Percentiles rank a stretch among this genome's conserved stretches.
Evolutionary conservation across 495 filamentous ascomycete genomes (phyloP).

Genomic region (Penicillium bovifimosum): DNA sequence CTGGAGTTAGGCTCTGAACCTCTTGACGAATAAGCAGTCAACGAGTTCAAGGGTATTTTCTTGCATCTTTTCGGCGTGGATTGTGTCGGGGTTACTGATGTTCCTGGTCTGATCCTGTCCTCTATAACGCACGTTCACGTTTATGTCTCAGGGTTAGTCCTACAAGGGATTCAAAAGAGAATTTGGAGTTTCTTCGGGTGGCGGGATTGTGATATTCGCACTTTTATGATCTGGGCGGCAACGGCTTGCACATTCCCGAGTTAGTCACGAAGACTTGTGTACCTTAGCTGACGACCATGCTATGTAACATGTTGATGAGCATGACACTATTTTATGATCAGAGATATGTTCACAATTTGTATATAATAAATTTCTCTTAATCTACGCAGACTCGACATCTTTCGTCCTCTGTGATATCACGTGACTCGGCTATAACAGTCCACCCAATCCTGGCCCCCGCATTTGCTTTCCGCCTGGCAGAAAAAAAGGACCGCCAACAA

Average conservation of each 20-base stretch:
- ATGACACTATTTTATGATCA: background rate
- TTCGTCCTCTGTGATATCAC: background rate
- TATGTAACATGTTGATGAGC: constrained; percentile 24
- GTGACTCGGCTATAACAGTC: constrained; percentile 14
- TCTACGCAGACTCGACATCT: background rate
- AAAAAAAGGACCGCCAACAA: constrained; percentile 27
- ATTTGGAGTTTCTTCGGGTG: constrained; percentile 25
- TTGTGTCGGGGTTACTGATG: constrained; percentile 9
- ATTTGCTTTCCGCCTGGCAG: constrained; percentile 35
- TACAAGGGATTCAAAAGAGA: constrained; percentile 17
- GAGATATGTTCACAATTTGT: background rate
- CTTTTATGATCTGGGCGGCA: constrained; percentile 17
- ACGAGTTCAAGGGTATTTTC: constrained; percentile 2
- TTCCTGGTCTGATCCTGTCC: constrained; percentile 15
- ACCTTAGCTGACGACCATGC: constrained; percentile 22
- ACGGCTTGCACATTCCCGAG: constrained; percentile 8
- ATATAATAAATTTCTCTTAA: background rate
- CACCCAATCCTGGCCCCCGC: constrained; percentile 28
- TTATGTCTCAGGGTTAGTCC: constrained; percentile 20
- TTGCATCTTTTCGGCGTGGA: constrained; percentile 24
- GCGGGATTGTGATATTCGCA: constrained; percentile 13
- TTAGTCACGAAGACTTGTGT: constrained; percentile 19
- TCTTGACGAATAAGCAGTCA: constrained; percentile 4
- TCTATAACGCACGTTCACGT: constrained; percentile 22
- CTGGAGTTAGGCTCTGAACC: constrained; percentile 30